phyloP scores from a whole-genome alignment of 1,284 basidiomycete species.

The Coniophora puteana region DNA sequence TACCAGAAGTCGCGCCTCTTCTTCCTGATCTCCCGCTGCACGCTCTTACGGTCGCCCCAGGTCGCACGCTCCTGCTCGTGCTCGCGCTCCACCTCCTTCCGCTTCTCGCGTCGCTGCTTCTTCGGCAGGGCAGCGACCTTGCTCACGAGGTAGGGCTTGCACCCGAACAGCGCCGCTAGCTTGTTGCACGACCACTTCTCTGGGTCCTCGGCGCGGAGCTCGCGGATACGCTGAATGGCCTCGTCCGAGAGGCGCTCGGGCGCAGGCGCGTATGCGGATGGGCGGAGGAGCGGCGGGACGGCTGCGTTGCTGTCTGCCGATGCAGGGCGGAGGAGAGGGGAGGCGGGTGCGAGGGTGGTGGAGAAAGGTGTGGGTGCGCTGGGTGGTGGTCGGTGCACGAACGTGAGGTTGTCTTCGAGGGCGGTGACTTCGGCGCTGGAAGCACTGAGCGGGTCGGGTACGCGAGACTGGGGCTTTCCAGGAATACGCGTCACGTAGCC shows the following conservation, averaged over 20 bases:
- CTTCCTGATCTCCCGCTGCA: conserved; percentile 49
- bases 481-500: conserved; percentile 44
- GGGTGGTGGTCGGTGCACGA: conserved; percentile 76
- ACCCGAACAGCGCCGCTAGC: conserved; percentile 57
- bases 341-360: conserved; percentile 60
- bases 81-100: conserved; percentile 33
- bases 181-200: conserved; percentile 43
- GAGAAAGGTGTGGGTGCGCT: conserved; percentile 67
- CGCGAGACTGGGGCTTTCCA: conserved; percentile 53
- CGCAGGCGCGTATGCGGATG: conserved; percentile 31
- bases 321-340: conserved; percentile 53
- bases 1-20: conserved; percentile 61
- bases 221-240: conserved; percentile 50
- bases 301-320: conserved; percentile 23
- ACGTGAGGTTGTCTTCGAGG: conserved; percentile 58
- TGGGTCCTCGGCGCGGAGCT: conserved; percentile 52
- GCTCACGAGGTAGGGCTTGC: conserved; percentile 51
- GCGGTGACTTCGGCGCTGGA: conserved; percentile 53
- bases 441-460: conserved; percentile 64
- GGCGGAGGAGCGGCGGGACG: conserved; percentile 44
- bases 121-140: conserved; percentile 54
- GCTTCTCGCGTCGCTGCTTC: conserved; percentile 35
- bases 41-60: conserved; percentile 59
- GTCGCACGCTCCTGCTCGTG: conserved; percentile 39
- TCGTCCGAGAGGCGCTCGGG: conserved; percentile 45